Evolutionary conservation across 2,329 filamentous ascomycete genomes (phyloP).

Genomic region (Penicillium crustosum): DNA sequence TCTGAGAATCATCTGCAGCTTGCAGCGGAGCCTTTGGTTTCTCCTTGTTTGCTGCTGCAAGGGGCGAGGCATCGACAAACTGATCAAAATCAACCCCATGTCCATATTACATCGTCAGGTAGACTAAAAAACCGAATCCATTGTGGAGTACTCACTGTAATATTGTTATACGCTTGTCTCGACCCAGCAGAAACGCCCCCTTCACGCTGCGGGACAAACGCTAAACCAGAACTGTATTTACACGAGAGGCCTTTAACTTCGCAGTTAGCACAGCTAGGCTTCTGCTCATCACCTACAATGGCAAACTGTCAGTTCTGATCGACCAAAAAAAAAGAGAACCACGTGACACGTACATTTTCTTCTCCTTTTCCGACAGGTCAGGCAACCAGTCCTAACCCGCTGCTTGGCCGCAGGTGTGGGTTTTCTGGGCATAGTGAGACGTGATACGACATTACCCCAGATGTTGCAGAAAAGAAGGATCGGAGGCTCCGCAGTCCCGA

Average conservation of each 20-base stretch:
- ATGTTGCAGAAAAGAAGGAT: conserved; percentile 13
- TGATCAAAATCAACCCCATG: not conserved
- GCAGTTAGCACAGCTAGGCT: conserved; percentile 28
- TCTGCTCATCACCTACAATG: conserved; percentile 26
- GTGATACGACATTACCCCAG: conserved; percentile 12
- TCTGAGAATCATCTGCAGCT: not conserved
- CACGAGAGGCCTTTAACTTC: conserved; percentile 25
- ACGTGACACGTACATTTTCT: conserved; percentile 25
- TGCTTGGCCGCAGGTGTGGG: conserved; percentile 27
- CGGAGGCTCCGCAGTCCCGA: conserved; percentile 20
- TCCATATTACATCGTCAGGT: not conserved
- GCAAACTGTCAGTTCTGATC: not conserved
- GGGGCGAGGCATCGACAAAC: conserved; percentile 25
- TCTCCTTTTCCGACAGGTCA: conserved; percentile 27
- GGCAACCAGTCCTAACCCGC: conserved; percentile 28
- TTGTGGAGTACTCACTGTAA: conserved; percentile 16
- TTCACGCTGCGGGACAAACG: conserved; percentile 22
- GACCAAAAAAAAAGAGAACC: not conserved
- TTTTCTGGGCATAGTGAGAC: conserved; percentile 22
- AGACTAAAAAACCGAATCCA: not conserved
- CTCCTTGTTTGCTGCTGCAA: conserved; percentile 7
- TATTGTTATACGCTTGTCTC: conserved; percentile 16
- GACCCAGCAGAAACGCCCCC: not conserved
- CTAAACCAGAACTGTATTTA: conserved; percentile 26
- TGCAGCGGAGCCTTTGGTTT: not conserved